phyloP scores from a whole-genome alignment of 1,284 basidiomycete genomes.

The Ganoderma boninense region DNA sequence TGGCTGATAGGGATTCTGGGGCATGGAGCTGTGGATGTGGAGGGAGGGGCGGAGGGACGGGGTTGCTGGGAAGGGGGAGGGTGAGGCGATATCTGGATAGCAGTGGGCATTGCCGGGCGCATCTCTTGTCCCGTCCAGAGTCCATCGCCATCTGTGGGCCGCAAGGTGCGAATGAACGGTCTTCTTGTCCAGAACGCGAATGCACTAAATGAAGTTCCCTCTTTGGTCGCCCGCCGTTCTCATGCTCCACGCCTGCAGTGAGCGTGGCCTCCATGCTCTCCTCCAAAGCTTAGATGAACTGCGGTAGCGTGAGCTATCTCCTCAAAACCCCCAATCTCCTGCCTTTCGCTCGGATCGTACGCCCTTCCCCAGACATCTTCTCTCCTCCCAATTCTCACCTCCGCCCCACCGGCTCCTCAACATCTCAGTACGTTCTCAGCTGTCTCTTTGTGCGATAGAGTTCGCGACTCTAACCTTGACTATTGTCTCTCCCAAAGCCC shows the following conservation, averaged over 20 bases:
- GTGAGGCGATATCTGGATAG: conserved; percentile 17
- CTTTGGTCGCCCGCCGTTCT: conserved; percentile 25
- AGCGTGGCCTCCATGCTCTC: conserved; percentile 21
- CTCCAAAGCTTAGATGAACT: conserved; percentile 12
- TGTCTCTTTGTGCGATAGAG: conserved; percentile 1
- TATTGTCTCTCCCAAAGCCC: not conserved
- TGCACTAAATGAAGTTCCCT: conserved; percentile 17
- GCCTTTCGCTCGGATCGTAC: conserved; percentile 7
- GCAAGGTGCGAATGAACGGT: conserved; percentile 27
- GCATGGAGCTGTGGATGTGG: conserved; percentile 1
- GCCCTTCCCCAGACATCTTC: conserved; percentile 8
- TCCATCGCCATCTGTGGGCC: conserved; percentile 20
- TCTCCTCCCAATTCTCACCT: not conserved
- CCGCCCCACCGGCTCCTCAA: not conserved
- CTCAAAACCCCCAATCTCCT: conserved; percentile 16
- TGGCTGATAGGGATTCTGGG: not conserved
- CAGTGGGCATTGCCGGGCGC: conserved; percentile 5
- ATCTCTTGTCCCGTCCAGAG: conserved; percentile 16
- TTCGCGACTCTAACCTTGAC: conserved; percentile 3
- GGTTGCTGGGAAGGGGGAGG: conserved; percentile 8
- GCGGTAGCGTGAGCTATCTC: conserved; percentile 26
- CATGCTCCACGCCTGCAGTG: conserved; percentile 20
- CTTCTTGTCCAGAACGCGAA: conserved; percentile 26
- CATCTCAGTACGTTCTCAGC: not conserved
- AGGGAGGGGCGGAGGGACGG: conserved; percentile 1